phyloP scores from a whole-genome alignment of 441 rosid genomes.

The Biscutella laevigata region DNA sequence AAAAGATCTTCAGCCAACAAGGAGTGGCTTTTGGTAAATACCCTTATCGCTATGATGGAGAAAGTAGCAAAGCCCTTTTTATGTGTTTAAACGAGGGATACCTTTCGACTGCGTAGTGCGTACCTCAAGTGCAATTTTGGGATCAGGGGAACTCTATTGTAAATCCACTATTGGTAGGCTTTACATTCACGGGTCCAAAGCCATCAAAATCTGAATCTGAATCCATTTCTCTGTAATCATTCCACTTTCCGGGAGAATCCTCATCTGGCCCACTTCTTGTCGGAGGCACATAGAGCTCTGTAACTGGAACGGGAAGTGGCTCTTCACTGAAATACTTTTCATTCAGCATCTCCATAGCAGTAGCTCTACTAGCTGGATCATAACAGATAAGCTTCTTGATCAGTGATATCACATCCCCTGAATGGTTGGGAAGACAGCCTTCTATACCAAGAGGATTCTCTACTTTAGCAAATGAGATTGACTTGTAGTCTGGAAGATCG shows the following conservation, averaged over 20 bases:
- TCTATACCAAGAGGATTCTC: conserved; percentile 57
- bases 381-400: conserved; percentile 67
- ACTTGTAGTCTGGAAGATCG: conserved; percentile 73
- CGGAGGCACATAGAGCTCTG: conserved; percentile 63
- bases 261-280: conserved; percentile 46
- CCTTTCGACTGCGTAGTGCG: conserved; percentile 7
- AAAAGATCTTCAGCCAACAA: neutral
- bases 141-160: conserved; percentile 53
- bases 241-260: conserved; percentile 52
- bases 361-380: conserved; percentile 66
- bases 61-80: neutral
- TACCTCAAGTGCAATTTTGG: conserved; percentile 14
- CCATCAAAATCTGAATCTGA: conserved; percentile 76
- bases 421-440: conserved; percentile 39
- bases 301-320: conserved; percentile 65
- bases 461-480: conserved; percentile 65
- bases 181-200: conserved; percentile 44
- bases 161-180: conserved; percentile 45
- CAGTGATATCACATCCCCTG: conserved; percentile 49
- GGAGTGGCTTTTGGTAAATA: neutral
- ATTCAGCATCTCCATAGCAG: conserved; percentile 60
- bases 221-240: conserved; percentile 42
- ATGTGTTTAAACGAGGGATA: neutral
- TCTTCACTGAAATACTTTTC: conserved; percentile 67
- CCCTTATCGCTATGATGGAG: neutral